Percentiles rank a stretch among this genome's conserved stretches.
These are phyloP conservation scores for Agaricus sinodeliciosus DNA, from an alignment of 768 basidiomycete species.

Conservation along the genomic window DNA sequence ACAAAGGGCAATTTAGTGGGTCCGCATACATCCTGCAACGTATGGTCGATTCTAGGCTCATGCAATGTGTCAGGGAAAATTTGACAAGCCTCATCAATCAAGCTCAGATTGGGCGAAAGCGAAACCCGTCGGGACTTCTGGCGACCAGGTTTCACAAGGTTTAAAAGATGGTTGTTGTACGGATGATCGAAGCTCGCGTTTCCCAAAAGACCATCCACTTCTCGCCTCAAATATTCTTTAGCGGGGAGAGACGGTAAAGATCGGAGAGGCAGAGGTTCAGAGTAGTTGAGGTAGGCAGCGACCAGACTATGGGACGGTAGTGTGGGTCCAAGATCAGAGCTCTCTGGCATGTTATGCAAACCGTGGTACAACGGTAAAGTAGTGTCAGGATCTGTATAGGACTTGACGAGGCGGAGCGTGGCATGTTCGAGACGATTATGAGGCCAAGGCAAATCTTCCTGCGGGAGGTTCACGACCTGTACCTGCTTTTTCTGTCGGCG, in stretches of 20 bases:
- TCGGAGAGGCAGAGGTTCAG: background rate
- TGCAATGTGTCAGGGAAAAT: background rate
- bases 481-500: background rate
- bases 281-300: background rate
- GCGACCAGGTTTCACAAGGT: background rate
- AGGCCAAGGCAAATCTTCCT: constrained; percentile 6
- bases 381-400: constrained; percentile 1
- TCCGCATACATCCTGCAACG: background rate
- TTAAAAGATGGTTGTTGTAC: background rate
- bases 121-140: background rate
- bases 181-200: background rate
- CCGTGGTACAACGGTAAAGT: background rate
- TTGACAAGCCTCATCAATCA: constrained; percentile 3
- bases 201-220: too few species aligned
- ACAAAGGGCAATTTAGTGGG: background rate
- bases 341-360: background rate
- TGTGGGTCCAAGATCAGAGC: background rate
- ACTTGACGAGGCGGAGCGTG: constrained; percentile 7
- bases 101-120: constrained; percentile 4
- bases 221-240: background rate
- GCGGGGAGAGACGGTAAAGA: background rate
- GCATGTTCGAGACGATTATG: constrained; percentile 8
- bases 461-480: background rate
- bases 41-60: too few species aligned
- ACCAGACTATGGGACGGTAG: background rate